Base-by-base conservation (phyloP, 306 rosid genomes). In the Vachellia pachyceras region DNA sequence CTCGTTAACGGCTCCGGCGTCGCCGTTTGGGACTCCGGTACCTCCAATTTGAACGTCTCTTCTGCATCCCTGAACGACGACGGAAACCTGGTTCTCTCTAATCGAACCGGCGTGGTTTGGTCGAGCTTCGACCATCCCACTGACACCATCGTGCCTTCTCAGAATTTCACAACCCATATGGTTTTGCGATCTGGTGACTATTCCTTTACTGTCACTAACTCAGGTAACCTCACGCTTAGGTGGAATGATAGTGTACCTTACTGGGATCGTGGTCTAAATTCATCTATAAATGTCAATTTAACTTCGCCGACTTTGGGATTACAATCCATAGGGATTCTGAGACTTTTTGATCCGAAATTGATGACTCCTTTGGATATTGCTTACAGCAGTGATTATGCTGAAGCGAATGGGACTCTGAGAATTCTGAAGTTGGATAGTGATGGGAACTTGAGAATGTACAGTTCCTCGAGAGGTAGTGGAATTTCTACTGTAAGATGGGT, bases 61-160 rank as follows among this genome's bases (percentile, higher is more conserved):
- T 87, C 91, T 4, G 93, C 91, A 20, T 23, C 22, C 23, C 67
- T 93, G n/a, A 66, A 77, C 17, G 93, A 90, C 20, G n/a, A 60
- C 11, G 98, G 97, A 20, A 83, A 87, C 89, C 68, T 94, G 36
- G 67, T 82, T 3, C 91, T 94, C 25, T 80, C 37, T 3, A 91
- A 89, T 63, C 84, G 67, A 40, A 74, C 86, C 7, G 37, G 15
- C 5, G 5, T 82, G 0, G 90, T 94, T 36, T 94, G 97, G 98
- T 91, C 95, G 5, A 84, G 90, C 77, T 94, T 94, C 80, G 90
- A 89, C 12, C 42, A 89, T 69, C 95, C 95, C 12, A 89, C 90
- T 29, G 93, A 91, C 29, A 84, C 92, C n/a, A 67, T 90, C 49
- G 85, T 90, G 66, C 93, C 92, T 13, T 20, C 66, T 49, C 93